These are phyloP conservation scores for Alternaria burnsii DNA, from an alignment of 2,329 filamentous ascomycete species.

Conservation along the genomic window DNA sequence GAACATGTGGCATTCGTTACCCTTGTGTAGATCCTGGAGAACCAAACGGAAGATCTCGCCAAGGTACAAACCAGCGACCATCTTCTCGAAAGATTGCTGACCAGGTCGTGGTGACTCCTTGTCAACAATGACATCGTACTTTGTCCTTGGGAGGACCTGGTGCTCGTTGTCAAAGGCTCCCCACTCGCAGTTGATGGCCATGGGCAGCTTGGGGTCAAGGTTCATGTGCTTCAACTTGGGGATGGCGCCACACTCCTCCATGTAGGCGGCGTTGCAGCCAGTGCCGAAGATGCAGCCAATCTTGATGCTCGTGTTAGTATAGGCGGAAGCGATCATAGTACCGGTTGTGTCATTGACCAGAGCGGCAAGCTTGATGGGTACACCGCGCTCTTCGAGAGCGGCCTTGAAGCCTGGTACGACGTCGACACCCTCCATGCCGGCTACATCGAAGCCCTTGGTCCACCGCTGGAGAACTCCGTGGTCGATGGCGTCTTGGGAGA, in stretches of 20 bases:
- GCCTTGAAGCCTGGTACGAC: constrained; percentile 89
- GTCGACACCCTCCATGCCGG: constrained; percentile 88
- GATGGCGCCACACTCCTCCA: constrained; percentile 90
- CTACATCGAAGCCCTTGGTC: constrained; percentile 97
- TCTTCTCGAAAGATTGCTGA: constrained; percentile 97
- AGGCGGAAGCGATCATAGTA: constrained; percentile 93
- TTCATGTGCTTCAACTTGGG: constrained; percentile 94
- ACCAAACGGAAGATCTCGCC: constrained; percentile 94
- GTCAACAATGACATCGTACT: constrained; percentile 88
- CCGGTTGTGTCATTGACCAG: constrained; percentile 98
- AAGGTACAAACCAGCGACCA: constrained; percentile 93
- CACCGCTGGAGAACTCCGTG: constrained; percentile 92
- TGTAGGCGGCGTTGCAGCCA: constrained; percentile 97
- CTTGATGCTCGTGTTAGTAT: constrained; percentile 92
- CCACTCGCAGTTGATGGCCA: constrained; percentile 99
- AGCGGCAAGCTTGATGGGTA: constrained; percentile 91
- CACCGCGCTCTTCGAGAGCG: constrained; percentile 76
- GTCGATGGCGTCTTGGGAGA: constrained; percentile 91
- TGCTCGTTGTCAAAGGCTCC: constrained; percentile 97
- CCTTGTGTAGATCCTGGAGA: constrained; percentile 82
- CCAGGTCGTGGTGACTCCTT: constrained; percentile 90
- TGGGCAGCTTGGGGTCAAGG: constrained; percentile 80
- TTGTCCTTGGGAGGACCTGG: constrained; percentile 83
- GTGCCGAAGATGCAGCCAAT: constrained; percentile 99
- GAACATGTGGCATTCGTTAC: constrained; percentile 72